A percentile compares a stretch with the other conserved stretches of the same genome.
These are phyloP conservation scores for Falciphora oryzae DNA, from an alignment of 2,329 filamentous ascomycete species.

Conservation along the genomic window DNA sequence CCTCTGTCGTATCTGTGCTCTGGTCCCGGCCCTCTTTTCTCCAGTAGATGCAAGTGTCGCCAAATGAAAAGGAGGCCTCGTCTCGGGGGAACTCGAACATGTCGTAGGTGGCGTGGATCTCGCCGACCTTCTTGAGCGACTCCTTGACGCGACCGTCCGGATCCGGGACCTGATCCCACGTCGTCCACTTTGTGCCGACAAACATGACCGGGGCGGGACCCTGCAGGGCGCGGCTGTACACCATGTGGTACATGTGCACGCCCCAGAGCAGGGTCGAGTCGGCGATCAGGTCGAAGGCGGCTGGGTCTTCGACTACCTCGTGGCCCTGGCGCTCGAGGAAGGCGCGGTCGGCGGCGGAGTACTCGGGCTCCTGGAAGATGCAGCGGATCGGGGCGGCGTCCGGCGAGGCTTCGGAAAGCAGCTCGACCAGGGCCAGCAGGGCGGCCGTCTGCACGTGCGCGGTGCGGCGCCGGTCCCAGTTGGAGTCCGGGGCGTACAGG, in stretches of 20 bases:
- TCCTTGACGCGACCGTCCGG: not conserved
- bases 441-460: slow-evolving; percentile 48
- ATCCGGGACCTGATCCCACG: slow-evolving; percentile 37
- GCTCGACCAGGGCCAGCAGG: slow-evolving; percentile 41
- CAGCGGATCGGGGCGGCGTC: slow-evolving; percentile 27
- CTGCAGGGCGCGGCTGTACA: slow-evolving; percentile 46
- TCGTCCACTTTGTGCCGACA: slow-evolving; percentile 48
- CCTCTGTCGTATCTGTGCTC: slow-evolving; percentile 3
- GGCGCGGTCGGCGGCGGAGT: slow-evolving; percentile 39
- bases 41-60: slow-evolving; percentile 37
- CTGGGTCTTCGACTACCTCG: slow-evolving; percentile 43
- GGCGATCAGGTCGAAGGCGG: slow-evolving; percentile 45
- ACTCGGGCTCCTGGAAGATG: slow-evolving; percentile 50
- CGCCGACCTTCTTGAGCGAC: slow-evolving; percentile 6
- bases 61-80: slow-evolving; percentile 31
- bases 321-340: slow-evolving; percentile 50
- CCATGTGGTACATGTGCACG: slow-evolving; percentile 51
- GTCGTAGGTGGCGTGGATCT: slow-evolving; percentile 19
- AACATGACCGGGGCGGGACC: slow-evolving; percentile 43
- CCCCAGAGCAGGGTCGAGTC: slow-evolving; percentile 51
- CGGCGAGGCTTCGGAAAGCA: not conserved
- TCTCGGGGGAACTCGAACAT: slow-evolving; percentile 33
- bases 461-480: slow-evolving; percentile 37
- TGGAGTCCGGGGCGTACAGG: slow-evolving; percentile 37
- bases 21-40: not conserved